Conservation (phyloP, 2,329 filamentous ascomycete species). For the Hirsutella minnesotensis region DNA sequence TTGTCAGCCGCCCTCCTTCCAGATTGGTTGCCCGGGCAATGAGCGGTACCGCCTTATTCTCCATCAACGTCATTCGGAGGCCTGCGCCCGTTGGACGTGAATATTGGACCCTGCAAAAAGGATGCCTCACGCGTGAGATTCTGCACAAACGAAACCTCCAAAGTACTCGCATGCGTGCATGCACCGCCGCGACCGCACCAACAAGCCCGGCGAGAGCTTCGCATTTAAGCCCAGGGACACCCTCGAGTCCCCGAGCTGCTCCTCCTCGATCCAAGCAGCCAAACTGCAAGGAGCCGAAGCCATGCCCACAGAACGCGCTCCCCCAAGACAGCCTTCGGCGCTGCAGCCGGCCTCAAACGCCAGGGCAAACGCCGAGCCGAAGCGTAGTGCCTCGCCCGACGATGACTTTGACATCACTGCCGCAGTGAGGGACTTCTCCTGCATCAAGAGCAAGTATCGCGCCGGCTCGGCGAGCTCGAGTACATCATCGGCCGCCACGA, state of each 20-base stretch:
- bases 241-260: slow-evolving; percentile 9
- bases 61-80: slow-evolving; percentile 10
- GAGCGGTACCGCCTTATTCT: not conserved
- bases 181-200: slow-evolving; percentile 7
- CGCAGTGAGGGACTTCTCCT: slow-evolving; percentile 17
- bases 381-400: slow-evolving; percentile 16
- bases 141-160: not conserved
- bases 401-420: slow-evolving; percentile 21
- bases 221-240: slow-evolving; percentile 19
- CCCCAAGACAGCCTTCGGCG: slow-evolving; percentile 29
- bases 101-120: slow-evolving; percentile 5
- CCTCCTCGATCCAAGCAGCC: slow-evolving; percentile 8
- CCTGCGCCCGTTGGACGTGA: slow-evolving; percentile 8
- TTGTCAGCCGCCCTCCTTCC: too few relatives aligned
- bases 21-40: slow-evolving; percentile 19
- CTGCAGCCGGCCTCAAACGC: slow-evolving; percentile 24
- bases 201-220: slow-evolving; percentile 18
- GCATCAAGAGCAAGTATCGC: slow-evolving; percentile 13
- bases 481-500: slow-evolving; percentile 5
- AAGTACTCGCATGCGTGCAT: slow-evolving; percentile 3
- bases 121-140: slow-evolving; percentile 2
- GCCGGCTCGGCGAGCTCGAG: not conserved
- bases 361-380: slow-evolving; percentile 13
- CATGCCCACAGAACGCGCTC: slow-evolving; percentile 38
- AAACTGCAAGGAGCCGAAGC: slow-evolving; percentile 6